Evolutionary conservation across 345 rosid species (phyloP).

Genomic region (Noccaea bulbosa): DNA sequence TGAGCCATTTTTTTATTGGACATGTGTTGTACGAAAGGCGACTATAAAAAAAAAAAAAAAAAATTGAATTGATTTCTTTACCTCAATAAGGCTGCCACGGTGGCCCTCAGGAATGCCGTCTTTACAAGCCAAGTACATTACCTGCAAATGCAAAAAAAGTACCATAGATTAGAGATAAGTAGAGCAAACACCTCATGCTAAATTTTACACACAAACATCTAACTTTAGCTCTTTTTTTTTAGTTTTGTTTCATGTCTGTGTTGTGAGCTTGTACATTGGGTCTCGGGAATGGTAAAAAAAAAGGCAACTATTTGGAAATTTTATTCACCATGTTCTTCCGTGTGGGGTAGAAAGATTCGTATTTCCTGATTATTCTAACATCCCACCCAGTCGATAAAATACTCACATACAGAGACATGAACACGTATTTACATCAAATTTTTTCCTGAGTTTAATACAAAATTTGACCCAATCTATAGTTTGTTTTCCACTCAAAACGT

Average conservation of each 20-base stretch:
- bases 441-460: slow-evolving; percentile 18
- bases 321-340: background rate
- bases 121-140: slow-evolving; percentile 67
- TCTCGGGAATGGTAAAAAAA: background rate
- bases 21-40: background rate
- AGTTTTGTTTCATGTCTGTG: background rate
- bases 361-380: slow-evolving; percentile 23
- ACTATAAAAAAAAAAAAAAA: background rate
- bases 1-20: slow-evolving; percentile 12
- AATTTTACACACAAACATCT: background rate
- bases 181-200: background rate
- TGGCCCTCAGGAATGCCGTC: slow-evolving; percentile 64
- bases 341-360: slow-evolving; percentile 13
- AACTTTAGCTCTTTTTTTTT: background rate
- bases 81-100: slow-evolving; percentile 66
- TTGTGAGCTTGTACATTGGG: background rate
- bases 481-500: slow-evolving; percentile 27
- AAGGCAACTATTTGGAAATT: background rate
- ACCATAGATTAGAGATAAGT: background rate
- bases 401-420: slow-evolving; percentile 13
- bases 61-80: slow-evolving; percentile 37
- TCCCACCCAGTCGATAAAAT: slow-evolving; percentile 4
- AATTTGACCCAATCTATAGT: slow-evolving; percentile 24
- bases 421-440: slow-evolving; percentile 5
- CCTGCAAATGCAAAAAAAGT: slow-evolving; percentile 55